phyloP scores from a whole-genome alignment of 2,329 filamentous ascomycete genomes.

The Trichoderma polysporum region DNA sequence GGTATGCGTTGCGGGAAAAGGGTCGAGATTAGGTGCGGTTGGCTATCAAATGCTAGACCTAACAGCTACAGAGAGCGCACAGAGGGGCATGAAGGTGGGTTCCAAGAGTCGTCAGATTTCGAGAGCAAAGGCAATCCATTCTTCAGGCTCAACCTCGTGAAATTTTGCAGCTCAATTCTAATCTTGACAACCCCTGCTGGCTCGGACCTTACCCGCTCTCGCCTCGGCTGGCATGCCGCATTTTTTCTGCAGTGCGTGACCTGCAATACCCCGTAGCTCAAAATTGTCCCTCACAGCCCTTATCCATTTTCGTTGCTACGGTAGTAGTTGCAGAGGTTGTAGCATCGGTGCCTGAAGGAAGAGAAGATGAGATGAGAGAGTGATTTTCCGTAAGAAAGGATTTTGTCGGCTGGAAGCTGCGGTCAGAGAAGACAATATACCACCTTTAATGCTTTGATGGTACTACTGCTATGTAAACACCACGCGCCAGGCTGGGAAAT shows the following conservation, averaged over 20 bases:
- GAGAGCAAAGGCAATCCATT: background rate
- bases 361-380: background rate
- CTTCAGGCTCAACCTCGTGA: background rate
- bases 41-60: background rate
- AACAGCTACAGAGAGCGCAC: background rate
- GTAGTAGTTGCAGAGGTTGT: background rate
- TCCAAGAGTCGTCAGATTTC: background rate
- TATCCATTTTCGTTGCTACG: background rate
- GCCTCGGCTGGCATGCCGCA: background rate
- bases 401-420: background rate
- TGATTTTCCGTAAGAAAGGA: background rate
- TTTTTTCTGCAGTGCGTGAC: background rate
- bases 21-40: background rate
- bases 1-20: background rate
- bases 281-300: background rate
- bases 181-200: background rate
- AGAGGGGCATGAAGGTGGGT: background rate
- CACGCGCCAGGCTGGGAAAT: background rate
- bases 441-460: no score
- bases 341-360: background rate
- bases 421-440: conserved; percentile 6
- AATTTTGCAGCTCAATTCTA: background rate
- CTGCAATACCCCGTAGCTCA: background rate
- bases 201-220: background rate
- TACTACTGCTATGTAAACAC: no score